Conservation (phyloP, 2,329 filamentous ascomycete genomes). For the Neonectria faginata region DNA sequence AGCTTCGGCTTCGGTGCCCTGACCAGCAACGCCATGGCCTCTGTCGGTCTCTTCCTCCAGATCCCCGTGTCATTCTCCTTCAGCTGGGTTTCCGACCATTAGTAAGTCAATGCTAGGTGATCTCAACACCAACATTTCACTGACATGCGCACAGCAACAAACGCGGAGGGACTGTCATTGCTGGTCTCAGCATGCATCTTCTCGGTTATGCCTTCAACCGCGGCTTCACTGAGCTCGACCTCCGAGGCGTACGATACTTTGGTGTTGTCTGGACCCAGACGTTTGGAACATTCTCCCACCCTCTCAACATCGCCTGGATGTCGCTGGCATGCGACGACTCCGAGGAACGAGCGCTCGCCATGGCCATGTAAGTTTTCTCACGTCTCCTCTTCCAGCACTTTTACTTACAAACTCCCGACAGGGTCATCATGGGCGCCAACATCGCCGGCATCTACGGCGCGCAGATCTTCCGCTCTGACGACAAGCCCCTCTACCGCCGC, state of each 20-base stretch:
- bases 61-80: constrained; percentile 64
- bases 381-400: background rate
- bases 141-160: constrained; percentile 50
- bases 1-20: constrained; percentile 63
- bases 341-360: constrained; percentile 68
- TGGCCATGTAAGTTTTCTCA: constrained; percentile 61
- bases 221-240: constrained; percentile 59
- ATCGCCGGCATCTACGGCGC: constrained; percentile 71
- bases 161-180: constrained; percentile 65
- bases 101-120: constrained; percentile 49
- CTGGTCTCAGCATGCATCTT: constrained; percentile 59
- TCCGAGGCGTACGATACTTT: constrained; percentile 61
- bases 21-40: constrained; percentile 64
- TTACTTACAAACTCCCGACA: constrained; percentile 33
- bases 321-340: constrained; percentile 67
- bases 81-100: constrained; percentile 65
- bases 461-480: constrained; percentile 68
- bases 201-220: constrained; percentile 67
- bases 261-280: constrained; percentile 67
- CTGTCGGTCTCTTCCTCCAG: constrained; percentile 65
- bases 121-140: background rate
- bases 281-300: constrained; percentile 66
- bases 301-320: constrained; percentile 71
- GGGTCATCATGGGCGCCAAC: constrained; percentile 72
- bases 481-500: constrained; percentile 62